These are phyloP conservation scores for Apiospora pterosperma DNA, from an alignment of 2,329 filamentous ascomycete species.

Conservation along the genomic window DNA sequence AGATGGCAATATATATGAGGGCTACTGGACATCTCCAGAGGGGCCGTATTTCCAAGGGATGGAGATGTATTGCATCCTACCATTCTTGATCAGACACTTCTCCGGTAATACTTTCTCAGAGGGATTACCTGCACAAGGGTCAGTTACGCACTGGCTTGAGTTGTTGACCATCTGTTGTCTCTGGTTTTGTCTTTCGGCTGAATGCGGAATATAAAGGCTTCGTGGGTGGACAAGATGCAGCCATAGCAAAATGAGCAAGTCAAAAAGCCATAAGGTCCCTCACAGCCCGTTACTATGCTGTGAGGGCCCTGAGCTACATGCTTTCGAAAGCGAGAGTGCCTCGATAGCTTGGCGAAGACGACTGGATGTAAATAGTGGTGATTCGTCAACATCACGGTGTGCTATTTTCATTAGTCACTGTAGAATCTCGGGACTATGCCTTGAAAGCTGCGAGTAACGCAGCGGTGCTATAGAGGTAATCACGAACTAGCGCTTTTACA, in stretches of 20 bases:
- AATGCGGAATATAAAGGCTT: background rate
- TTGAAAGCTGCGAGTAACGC: background rate
- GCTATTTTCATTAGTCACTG: background rate
- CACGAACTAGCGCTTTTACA: background rate
- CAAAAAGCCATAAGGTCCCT: too few relatives aligned
- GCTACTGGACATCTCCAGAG: too few relatives aligned
- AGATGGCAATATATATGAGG: background rate
- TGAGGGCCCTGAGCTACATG: background rate
- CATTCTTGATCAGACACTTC: background rate
- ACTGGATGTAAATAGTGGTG: background rate
- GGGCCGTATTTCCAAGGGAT: background rate
- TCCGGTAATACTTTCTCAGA: background rate
- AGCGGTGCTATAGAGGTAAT: too few relatives aligned
- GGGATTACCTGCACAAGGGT: background rate
- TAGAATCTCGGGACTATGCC: background rate
- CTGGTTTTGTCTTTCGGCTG: background rate
- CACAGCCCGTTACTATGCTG: background rate
- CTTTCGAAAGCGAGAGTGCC: background rate
- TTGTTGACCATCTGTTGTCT: background rate
- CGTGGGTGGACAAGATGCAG: constrained; percentile 27
- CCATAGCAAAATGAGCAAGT: constrained; percentile 23
- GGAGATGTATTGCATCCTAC: background rate
- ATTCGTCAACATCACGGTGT: background rate
- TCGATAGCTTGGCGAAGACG: background rate
- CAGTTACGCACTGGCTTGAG: background rate